Evolutionary conservation across 805 yeast species (phyloP), one percentile per base, ranked within the genome.

Genomic region (Yarrowia bubula): DNA sequence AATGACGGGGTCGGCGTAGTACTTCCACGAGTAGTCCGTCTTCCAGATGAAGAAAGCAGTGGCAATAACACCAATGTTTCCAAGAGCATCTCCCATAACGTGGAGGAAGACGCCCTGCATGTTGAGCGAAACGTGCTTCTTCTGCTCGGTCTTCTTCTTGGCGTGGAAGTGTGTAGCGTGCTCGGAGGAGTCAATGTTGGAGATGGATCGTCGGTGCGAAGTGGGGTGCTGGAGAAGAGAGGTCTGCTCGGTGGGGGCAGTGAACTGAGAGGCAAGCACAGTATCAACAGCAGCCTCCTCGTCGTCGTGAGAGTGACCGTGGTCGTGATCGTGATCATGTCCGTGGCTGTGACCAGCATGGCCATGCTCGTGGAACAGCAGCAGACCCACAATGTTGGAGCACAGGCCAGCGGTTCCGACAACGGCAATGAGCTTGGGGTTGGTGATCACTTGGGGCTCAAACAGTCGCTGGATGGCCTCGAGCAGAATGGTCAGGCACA

Each of bases 21-120:
- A 91, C 72, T 84, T 86, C 97, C 98, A 93, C 1, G 89, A 80
- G 74, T 83, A 93, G 70, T 91, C 88, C 0, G 98, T 91, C 75
- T 89, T 87, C 98, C 98, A 92, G 71, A 93, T 93, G 71, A 93
- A 88, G 39, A 93, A 68, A 2, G 98, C 99, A 1, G 97, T 87
- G 4, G 82, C 75, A 66, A 93, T 95, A 62, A 93, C 99, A 69
- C 98, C 98, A 64, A 93, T 78, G 74, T 93, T 93, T 68, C 99
- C 98, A 65, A 93, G 80, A 0, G 98, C 98, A 76, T 93, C 99
- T 50, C 98, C 98, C 70, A 95, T 68, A 11, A 95, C 99, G 73
- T 93, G 99, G 72, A 93, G 80, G 73, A 90, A 95, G 3, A 93
- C 98, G 68, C 99, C 99, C 71, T 90, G 92, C 98, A 93, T 93